Base-by-base conservation (phyloP, 495 filamentous ascomycete species). In the Tuber borchii region DNA sequence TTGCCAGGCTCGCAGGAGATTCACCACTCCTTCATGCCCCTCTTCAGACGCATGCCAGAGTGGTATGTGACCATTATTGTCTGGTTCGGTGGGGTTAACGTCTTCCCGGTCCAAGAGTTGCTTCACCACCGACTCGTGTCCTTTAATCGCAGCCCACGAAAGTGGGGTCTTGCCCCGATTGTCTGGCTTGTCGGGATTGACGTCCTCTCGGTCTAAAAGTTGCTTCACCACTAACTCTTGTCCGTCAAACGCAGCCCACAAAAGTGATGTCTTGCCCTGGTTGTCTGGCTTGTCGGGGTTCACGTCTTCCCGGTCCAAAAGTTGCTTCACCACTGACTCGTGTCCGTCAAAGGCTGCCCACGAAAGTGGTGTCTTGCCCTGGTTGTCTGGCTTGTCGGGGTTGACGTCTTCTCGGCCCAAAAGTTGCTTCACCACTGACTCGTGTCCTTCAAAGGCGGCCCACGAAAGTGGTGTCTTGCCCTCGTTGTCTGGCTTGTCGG, bases 271-370 rank as follows among this genome's bases (percentile, higher is more conserved):
- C 0, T 0, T 22, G 20, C 46, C 20, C 3, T 0, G 0, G 7
- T 51, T 22, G 20, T 22, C 20, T 9, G 20, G 20, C 0, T 1
- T 8, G 46, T 22, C 46, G 6, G 19, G 46, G 46, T 2, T 51
- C 1, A 22, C 20, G 8, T 75, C 72, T 16, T 31, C 2, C 20
- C 43, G 75, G 4, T 34, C 48, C 22, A 77, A 17, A 22, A 72
- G 73, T 5, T 40, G 2, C 39, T 46, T 37, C 6, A 78, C 86
- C 73, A 87, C 76, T 16, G 72, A 82, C 56, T 83, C 77, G 71
- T 86, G 81, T 10, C 85, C 85, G 17, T 74, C 74, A 61, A 73
- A 76, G 34, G 84, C 83, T 26, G 85, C 86, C 77, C 73, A 83
- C 14, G 79, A 84, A 46, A 87, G 81, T 39, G 85, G 83, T 8